Evolutionary conservation across 192 early-diverging fungal species (phyloP).

Genomic region (Umbelopsis sp.): DNA sequence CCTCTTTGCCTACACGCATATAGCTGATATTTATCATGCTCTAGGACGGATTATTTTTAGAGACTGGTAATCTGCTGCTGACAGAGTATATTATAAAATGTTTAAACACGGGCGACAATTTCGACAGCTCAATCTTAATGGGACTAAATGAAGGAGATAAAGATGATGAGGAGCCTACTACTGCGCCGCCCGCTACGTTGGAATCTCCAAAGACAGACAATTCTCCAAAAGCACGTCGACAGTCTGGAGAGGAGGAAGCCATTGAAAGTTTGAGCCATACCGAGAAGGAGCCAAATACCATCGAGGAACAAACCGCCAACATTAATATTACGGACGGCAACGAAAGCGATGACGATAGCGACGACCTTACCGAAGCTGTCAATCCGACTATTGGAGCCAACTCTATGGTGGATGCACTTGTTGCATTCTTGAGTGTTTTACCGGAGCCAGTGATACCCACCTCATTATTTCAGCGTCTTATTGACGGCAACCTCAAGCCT

Average conservation of each 20-base stretch:
- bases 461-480: conserved; percentile 55
- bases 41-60: conserved; percentile 67
- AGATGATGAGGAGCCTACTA: neutral
- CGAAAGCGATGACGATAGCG: conserved; percentile 28
- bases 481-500: conserved; percentile 4
- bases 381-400: conserved; percentile 63
- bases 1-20: neutral
- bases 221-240: neutral
- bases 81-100: conserved; percentile 74
- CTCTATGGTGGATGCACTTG: conserved; percentile 69
- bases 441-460: conserved; percentile 74
- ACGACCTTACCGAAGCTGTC: conserved; percentile 40
- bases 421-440: conserved; percentile 71
- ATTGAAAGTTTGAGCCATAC: conserved; percentile 30
- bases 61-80: conserved; percentile 61
- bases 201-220: conserved; percentile 24
- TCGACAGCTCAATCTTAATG: conserved; percentile 54
- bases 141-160: conserved; percentile 1
- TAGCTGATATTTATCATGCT: conserved; percentile 27
- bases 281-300: conserved; percentile 19
- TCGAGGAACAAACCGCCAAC: conserved; percentile 23
- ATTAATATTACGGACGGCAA: conserved; percentile 20
- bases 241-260: conserved; percentile 30
- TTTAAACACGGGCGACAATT: conserved; percentile 74
- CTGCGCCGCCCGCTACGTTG: conserved; percentile 22